Conservation (phyloP, 495 filamentous ascomycete genomes). For the Podospora fimiseda region DNA sequence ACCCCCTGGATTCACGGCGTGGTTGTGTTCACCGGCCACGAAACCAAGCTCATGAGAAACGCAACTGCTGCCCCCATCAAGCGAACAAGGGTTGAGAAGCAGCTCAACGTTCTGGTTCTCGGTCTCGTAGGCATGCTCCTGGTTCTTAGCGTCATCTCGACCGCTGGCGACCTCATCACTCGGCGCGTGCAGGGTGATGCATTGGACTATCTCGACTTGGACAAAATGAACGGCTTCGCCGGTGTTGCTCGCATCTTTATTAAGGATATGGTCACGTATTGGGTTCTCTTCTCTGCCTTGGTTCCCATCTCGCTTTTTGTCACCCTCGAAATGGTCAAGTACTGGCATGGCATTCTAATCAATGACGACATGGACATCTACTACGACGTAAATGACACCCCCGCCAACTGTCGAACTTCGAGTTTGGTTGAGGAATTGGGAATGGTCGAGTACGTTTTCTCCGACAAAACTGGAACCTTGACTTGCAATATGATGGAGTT, state of each 20-base stretch:
- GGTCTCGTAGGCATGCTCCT: conserved; percentile 83
- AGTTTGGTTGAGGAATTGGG: conserved; percentile 96
- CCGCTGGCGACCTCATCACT: conserved; percentile 82
- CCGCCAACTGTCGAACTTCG: conserved; percentile 90
- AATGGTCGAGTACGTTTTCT: conserved; percentile 98
- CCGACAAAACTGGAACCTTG: conserved; percentile 97
- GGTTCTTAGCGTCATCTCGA: conserved; percentile 77
- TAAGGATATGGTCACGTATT: conserved; percentile 94
- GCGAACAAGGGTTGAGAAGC: conserved; percentile 86
- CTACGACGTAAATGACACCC: conserved; percentile 90
- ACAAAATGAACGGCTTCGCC: conserved; percentile 30
- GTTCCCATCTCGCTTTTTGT: conserved; percentile 98
- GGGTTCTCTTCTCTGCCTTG: conserved; percentile 96
- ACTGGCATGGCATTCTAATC: conserved; percentile 93
- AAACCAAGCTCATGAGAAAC: conserved; percentile 98
- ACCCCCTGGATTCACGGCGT: conserved; percentile 97
- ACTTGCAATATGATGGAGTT: conserved; percentile 99
- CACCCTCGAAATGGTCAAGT: conserved; percentile 96
- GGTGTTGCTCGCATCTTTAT: conserved; percentile 75
- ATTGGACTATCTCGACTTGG: conserved; percentile 66
- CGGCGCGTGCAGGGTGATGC: conserved; percentile 51
- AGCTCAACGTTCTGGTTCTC: conserved; percentile 88
- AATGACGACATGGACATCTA: conserved; percentile 98
- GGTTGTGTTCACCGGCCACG: conserved; percentile 96
- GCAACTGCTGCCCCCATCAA: conserved; percentile 97